Evolutionary conservation across 225 moss, liverwort and hornwort genomes (phyloP), one percentile per base, ranked within the genome.

Genomic region (Takakia lepidozioides): DNA sequence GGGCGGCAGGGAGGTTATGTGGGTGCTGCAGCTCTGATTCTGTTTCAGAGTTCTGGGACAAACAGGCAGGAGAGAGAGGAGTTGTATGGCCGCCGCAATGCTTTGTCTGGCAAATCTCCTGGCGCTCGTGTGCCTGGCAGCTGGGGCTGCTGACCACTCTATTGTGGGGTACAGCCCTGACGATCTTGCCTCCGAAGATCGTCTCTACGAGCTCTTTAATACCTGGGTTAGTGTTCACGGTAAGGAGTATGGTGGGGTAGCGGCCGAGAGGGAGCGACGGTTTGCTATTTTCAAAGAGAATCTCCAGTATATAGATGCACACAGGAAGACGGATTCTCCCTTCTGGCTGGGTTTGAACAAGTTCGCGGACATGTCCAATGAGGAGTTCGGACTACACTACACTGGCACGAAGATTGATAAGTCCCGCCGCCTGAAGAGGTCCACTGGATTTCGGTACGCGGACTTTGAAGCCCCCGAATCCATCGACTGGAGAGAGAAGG

Each of bases 291-390:
- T 74, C 27, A 60, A 59, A 39, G 64, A 65, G 20, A 90, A 86
- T 56, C 50, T 90, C 14, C 36, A 24, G 48, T 90, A 73, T 57
- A 69, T 86, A 7, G 60, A 24, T 32, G 57, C 36, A 1, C 86
- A 81, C 41, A 65, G 8, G 3, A 47, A 67, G 19, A 25, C 29
- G 1, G 67, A 66, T 27, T 42, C 49, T 6, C 22, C 59, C 10
- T 90, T 63, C 50, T 38, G 51, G 29, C 57, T 86, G 43, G 90
- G 86, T 10, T 51, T 84, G 2, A 92, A 81, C n/a, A 68, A 74
- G 38, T 92, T 87, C 27, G 74, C 72, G 0, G 87, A 92, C 38
- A 54, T 87, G 4, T 75, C 81, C 13, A 75, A 87, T 25, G 62
- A 63, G 35, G 91, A 92, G 58, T 92, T 86, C 26, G 62, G 67